A percentile compares a stretch with the other conserved stretches of the same genome.
phyloP scores from a whole-genome alignment of 2,329 filamentous ascomycete genomes.

The Phyllosticta citriasiana region DNA sequence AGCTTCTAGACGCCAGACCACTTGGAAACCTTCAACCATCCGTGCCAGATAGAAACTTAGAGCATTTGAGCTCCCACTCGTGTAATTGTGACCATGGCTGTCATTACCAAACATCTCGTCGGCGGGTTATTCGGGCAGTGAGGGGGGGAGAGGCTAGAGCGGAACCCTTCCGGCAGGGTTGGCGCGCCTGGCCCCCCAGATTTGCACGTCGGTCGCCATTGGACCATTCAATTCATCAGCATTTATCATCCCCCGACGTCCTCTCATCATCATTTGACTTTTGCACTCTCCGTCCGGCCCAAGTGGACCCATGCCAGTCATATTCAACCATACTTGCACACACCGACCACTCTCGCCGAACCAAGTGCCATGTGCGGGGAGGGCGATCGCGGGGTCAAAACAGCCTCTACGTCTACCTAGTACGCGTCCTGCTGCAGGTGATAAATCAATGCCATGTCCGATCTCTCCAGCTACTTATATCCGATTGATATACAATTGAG shows the following conservation, averaged over 20 bases:
- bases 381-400: slow-evolving; percentile 6
- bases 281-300: background rate
- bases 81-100: no score
- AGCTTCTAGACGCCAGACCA: no score
- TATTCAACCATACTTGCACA: background rate
- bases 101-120: no score
- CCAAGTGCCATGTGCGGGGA: slow-evolving; percentile 1
- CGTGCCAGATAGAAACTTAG: no score
- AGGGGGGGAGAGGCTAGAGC: background rate
- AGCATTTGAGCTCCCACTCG: no score
- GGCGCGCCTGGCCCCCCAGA: background rate
- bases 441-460: background rate
- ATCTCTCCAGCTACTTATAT: background rate
- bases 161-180: slow-evolving; percentile 8
- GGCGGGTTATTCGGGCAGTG: no score
- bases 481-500: background rate
- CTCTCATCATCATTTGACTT: background rate
- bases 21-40: no score
- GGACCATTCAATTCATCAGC: slow-evolving; percentile 3
- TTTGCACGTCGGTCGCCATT: background rate
- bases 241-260: slow-evolving; percentile 1
- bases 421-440: background rate
- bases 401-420: slow-evolving; percentile 7
- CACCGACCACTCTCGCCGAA: slow-evolving; percentile 5
- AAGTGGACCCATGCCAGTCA: background rate